Conservation (phyloP, 2,329 filamentous ascomycete genomes). For the Colletotrichum kahawae region DNA sequence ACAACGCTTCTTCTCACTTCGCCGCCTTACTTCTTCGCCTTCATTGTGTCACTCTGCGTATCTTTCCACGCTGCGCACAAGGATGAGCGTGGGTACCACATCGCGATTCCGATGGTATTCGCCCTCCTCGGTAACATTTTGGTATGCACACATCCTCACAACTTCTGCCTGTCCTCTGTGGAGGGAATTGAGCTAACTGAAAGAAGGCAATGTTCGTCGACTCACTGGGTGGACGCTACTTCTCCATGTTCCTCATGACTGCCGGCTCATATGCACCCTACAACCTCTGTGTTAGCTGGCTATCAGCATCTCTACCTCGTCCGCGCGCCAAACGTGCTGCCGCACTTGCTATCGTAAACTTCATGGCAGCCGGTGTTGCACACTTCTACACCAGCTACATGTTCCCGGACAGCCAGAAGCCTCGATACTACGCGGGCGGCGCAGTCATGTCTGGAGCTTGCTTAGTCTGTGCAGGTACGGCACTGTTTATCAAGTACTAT, state of each 20-base stretch:
- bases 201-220: not conserved
- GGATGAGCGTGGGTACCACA: conserved; percentile 66
- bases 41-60: conserved; percentile 61
- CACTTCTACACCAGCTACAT: conserved; percentile 35
- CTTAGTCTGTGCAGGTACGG: conserved; percentile 26
- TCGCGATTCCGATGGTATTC: conserved; percentile 53
- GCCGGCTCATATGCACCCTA: conserved; percentile 38
- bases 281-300: conserved; percentile 36
- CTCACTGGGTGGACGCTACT: conserved; percentile 22
- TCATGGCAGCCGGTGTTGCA: conserved; percentile 27
- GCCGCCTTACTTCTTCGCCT: conserved; percentile 60
- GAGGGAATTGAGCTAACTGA: not conserved
- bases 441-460: conserved; percentile 30
- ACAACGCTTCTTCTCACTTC: conserved; percentile 59
- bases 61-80: conserved; percentile 66
- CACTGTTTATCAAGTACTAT: conserved; percentile 32
- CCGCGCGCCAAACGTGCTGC: conserved; percentile 38
- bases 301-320: conserved; percentile 33
- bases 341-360: conserved; percentile 39
- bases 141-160: accelerated
- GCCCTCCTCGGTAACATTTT: conserved; percentile 36
- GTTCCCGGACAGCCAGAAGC: conserved; percentile 33
- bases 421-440: conserved; percentile 33
- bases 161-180: accelerated
- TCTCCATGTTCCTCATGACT: conserved; percentile 29